Percentiles rank a stretch among this genome's conserved stretches.
These are phyloP conservation scores for Bacidia rubella DNA, from an alignment of 495 filamentous ascomycete species.

Conservation along the genomic window DNA sequence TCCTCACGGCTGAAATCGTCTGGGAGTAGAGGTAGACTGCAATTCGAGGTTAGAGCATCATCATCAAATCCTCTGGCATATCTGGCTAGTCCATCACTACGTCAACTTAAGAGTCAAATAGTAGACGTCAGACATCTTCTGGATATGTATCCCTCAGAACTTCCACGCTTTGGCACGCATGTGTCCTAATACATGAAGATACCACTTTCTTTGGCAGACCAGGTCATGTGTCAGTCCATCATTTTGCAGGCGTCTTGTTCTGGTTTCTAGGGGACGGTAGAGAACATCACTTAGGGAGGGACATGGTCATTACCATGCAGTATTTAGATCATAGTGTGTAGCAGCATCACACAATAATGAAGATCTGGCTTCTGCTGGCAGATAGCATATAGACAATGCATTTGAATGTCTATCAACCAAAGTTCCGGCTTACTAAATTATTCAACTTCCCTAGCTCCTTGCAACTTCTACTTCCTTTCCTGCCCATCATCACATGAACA, in stretches of 20 bases:
- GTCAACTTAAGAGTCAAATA: neutral
- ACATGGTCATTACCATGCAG: neutral
- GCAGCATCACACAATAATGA: neutral
- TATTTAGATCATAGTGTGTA: neutral
- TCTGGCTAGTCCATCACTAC: neutral
- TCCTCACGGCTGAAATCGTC: constrained; percentile 21
- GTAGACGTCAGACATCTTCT: neutral
- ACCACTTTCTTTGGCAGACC: neutral
- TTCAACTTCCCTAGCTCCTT: no score
- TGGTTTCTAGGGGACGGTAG: neutral
- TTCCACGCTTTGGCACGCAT: neutral
- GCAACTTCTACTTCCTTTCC: no score
- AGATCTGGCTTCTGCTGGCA: neutral
- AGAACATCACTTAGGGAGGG: neutral
- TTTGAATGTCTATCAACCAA: neutral
- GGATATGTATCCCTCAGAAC: neutral
- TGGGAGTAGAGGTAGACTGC: constrained; percentile 6
- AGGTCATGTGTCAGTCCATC: neutral
- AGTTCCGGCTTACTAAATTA: no score
- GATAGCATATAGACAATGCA: neutral
- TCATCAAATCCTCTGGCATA: neutral
- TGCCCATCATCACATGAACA: no score
- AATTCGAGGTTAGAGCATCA: neutral
- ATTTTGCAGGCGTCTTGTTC: neutral
- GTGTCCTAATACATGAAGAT: neutral